Percentiles rank a stretch among this genome's conserved stretches.
phyloP scores from a whole-genome alignment of 495 filamentous ascomycete genomes.

The Neurospora sp. region DNA sequence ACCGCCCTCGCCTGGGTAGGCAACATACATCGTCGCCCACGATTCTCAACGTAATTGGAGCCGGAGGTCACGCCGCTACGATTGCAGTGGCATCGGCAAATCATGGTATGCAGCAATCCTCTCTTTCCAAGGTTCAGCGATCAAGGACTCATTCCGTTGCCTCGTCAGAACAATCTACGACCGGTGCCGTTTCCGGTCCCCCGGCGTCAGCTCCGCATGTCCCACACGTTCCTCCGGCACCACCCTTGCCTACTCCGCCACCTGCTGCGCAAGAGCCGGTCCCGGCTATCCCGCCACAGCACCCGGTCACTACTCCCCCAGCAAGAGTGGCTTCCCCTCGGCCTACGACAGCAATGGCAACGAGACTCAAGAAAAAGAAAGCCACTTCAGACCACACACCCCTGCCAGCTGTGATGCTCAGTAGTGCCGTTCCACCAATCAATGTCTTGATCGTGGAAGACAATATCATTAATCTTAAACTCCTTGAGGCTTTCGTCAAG shows the following conservation, averaged over 20 bases:
- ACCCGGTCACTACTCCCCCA: slow-evolving; percentile 36
- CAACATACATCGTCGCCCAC: slow-evolving; percentile 80
- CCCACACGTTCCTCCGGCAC: slow-evolving; percentile 22
- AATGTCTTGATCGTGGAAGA: slow-evolving; percentile 98
- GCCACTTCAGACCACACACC: slow-evolving; percentile 39
- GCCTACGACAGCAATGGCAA: slow-evolving; percentile 15
- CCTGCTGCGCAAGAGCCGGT: slow-evolving; percentile 23
- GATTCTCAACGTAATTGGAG: slow-evolving; percentile 32
- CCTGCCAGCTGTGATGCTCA: slow-evolving; percentile 57
- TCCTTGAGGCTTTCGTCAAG: slow-evolving; percentile 94
- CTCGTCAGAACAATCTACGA: slow-evolving; percentile 34
- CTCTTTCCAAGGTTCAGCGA: slow-evolving; percentile 22
- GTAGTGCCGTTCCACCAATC: slow-evolving; percentile 84
- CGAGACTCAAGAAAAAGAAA: slow-evolving; percentile 42
- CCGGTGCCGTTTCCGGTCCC: slow-evolving; percentile 17
- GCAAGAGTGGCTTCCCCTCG: slow-evolving; percentile 52
- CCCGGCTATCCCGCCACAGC: neutral
- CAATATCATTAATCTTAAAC: slow-evolving; percentile 90
- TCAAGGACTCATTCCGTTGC: slow-evolving; percentile 44
- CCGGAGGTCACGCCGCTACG: slow-evolving; percentile 12
- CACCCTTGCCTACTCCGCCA: slow-evolving; percentile 50
- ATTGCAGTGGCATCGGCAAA: slow-evolving; percentile 6
- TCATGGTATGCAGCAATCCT: slow-evolving; percentile 24
- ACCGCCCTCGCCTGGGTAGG: slow-evolving; percentile 51
- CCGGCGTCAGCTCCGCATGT: neutral